Conservation (phyloP, 352 stramenopile species). For the Globisporangium parvum region DNA sequence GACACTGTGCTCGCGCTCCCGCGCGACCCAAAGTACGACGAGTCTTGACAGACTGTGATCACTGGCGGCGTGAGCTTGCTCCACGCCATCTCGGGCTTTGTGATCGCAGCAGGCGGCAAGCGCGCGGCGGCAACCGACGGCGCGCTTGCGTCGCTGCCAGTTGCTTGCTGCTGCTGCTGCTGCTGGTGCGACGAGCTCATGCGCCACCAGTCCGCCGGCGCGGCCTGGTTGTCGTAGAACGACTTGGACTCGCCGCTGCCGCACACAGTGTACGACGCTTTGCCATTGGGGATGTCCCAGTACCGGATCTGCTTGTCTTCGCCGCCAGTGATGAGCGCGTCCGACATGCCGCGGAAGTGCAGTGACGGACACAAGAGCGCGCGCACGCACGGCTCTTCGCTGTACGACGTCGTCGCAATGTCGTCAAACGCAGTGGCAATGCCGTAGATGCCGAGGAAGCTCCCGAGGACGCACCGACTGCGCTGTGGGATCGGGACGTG, state of each 20-base stretch:
- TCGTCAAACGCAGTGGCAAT: slow-evolving; percentile 82
- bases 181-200: slow-evolving; percentile 48
- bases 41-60: slow-evolving; percentile 83
- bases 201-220: slow-evolving; percentile 78
- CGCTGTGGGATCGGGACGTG: slow-evolving; percentile 73
- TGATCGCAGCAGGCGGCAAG: slow-evolving; percentile 27
- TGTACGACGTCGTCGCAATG: slow-evolving; percentile 60
- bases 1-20: slow-evolving; percentile 38
- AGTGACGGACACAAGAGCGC: slow-evolving; percentile 86
- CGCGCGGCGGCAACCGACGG: slow-evolving; percentile 7
- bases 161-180: slow-evolving; percentile 10
- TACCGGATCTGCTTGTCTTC: slow-evolving; percentile 94
- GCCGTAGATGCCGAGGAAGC: slow-evolving; percentile 74
- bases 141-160: slow-evolving; percentile 24
- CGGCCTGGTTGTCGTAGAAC: slow-evolving; percentile 82
- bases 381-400: slow-evolving; percentile 79
- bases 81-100: slow-evolving; percentile 84
- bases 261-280: slow-evolving; percentile 92
- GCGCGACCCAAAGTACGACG: slow-evolving; percentile 55
- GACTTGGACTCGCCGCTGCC: slow-evolving; percentile 82
- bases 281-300: slow-evolving; percentile 94
- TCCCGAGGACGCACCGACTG: slow-evolving; percentile 62
- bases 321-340: slow-evolving; percentile 91
- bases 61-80: slow-evolving; percentile 78
- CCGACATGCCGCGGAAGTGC: slow-evolving; percentile 74